Conservation (phyloP, 1,139 yeast species). For the Diutina rugosa region DNA sequence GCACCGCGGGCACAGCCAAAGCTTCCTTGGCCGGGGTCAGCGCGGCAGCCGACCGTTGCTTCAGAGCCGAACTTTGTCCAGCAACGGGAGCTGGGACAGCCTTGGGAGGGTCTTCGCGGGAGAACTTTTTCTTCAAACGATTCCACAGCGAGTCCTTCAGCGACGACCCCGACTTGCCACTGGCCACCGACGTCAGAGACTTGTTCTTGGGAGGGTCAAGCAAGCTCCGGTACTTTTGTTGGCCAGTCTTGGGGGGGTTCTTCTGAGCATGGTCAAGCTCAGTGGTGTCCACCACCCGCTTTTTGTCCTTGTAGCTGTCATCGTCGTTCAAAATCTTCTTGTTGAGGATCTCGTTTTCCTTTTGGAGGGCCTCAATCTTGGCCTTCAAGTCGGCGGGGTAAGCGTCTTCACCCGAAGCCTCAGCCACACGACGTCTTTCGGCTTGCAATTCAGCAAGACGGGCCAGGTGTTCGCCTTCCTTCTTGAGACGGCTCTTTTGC, state of each 20-base stretch:
- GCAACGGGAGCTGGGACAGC: neutral
- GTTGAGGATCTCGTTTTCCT: constrained; percentile 12
- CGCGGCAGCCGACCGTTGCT: neutral
- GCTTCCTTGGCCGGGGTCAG: neutral
- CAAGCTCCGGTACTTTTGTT: neutral
- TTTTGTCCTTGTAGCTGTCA: constrained; percentile 7
- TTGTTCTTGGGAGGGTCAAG: neutral
- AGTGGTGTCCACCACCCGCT: neutral
- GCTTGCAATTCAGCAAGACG: constrained; percentile 25
- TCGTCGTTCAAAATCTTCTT: constrained; percentile 23
- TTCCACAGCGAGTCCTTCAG: neutral
- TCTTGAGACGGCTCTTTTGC: constrained; percentile 21
- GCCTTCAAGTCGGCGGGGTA: constrained; percentile 11
- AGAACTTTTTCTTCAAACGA: constrained; percentile 1
- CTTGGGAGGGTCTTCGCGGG: neutral
- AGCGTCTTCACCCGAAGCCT: constrained; percentile 15
- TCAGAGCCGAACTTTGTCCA: neutral
- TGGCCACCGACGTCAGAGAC: neutral
- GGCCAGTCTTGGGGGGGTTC: neutral
- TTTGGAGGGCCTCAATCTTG: constrained; percentile 23
- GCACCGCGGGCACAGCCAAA: neutral
- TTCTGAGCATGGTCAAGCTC: neutral
- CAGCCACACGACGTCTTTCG: constrained; percentile 22
- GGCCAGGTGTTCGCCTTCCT: constrained; percentile 27
- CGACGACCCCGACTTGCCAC: neutral